Evolutionary conservation across 1,284 basidiomycete species (phyloP).

Genomic region (Vanrija sp.): DNA sequence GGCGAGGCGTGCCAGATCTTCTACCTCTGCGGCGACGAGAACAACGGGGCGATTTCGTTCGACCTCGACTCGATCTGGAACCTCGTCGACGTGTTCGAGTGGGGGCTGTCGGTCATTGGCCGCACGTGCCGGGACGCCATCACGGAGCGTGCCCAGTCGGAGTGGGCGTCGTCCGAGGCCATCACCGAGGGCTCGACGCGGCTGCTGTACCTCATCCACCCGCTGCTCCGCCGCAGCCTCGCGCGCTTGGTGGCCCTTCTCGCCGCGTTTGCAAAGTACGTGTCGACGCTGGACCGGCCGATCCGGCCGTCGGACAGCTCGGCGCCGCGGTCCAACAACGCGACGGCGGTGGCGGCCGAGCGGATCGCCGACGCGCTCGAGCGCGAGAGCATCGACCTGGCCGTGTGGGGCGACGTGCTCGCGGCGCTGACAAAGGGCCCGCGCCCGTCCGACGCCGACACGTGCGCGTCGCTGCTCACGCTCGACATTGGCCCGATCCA

Average conservation of each 20-base stretch:
- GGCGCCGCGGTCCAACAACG: slow-evolving; percentile 20
- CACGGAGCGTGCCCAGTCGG: slow-evolving; percentile 17
- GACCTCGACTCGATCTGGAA: slow-evolving; percentile 40
- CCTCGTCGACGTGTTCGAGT: slow-evolving; percentile 35
- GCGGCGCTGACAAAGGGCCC: slow-evolving; percentile 11
- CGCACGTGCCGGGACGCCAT: slow-evolving; percentile 28
- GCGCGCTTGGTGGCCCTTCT: slow-evolving; percentile 27
- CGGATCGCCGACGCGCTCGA: slow-evolving; percentile 21
- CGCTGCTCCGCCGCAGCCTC: slow-evolving; percentile 21
- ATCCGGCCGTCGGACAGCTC: slow-evolving; percentile 28
- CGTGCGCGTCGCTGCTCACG: slow-evolving; percentile 14
- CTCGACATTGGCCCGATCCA: slow-evolving; percentile 15
- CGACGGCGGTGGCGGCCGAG: slow-evolving; percentile 31
- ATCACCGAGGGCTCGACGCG: slow-evolving; percentile 14
- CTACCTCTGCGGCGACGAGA: slow-evolving; percentile 20
- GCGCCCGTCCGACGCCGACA: slow-evolving; percentile 12
- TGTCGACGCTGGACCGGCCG: slow-evolving; percentile 26
- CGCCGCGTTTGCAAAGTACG: slow-evolving; percentile 22
- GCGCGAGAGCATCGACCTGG: slow-evolving; percentile 30
- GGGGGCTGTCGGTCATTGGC: slow-evolving; percentile 22
- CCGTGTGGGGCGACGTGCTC: slow-evolving; percentile 30
- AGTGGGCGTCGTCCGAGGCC: slow-evolving; percentile 21
- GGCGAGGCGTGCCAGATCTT: slow-evolving; percentile 32
- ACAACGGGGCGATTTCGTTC: slow-evolving; percentile 21
- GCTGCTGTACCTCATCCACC: slow-evolving; percentile 32